Base-by-base conservation (phyloP, 192 early-diverging fungal genomes). In the Powellomyces hirtus region DNA sequence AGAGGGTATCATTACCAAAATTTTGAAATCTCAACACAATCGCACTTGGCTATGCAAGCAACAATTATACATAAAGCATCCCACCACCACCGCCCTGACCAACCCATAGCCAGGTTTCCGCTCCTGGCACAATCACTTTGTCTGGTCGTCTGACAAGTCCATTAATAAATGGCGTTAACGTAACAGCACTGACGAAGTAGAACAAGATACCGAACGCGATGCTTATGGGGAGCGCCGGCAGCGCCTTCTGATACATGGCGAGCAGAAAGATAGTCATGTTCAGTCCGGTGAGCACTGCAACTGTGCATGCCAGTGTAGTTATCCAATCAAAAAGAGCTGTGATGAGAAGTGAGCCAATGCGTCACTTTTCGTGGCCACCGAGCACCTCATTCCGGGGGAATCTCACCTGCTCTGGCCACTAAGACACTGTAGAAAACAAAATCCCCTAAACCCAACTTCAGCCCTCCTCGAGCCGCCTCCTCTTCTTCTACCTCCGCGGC, bases 381-480 rank as follows among this genome's bases (percentile, higher is more conserved):
- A 49, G 26, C 26, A 24, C n/a, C 46, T 24, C 46, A 16, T 2
- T 7, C n/a, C 46, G 26, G 5, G 3, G 53, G 53, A 56, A 34
- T 57, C 71, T 63, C 72, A 90, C 88, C 86, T 76, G 92, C 91
- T 59, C 88, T 75, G 7, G 87, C 86, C 33, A 92, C 81, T 58
- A 94, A 69, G 7, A 94, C 92, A 66, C 86, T 89, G 59, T 94
- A 94, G 69, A 94, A 94, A 5, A 94, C 93, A 84, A 94, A 94
- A 66, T 94, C 93, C 27, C 93, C 93, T 33, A 94, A 66, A 8
- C 93, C 93, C n/a, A 94, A 68, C 67, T 94, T 94, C 38, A 94
- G 62, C 35, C 93, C 93, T 24, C 82, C 80, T 51, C 83, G 62
- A 67, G 87, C 82, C 14, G 59, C 86, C 66, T 72, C 75, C 11